A percentile compares a stretch with the other conserved stretches of the same genome.
Conservation (phyloP, 2,329 filamentous ascomycete species). For the Apiospora kogelbergensis region DNA sequence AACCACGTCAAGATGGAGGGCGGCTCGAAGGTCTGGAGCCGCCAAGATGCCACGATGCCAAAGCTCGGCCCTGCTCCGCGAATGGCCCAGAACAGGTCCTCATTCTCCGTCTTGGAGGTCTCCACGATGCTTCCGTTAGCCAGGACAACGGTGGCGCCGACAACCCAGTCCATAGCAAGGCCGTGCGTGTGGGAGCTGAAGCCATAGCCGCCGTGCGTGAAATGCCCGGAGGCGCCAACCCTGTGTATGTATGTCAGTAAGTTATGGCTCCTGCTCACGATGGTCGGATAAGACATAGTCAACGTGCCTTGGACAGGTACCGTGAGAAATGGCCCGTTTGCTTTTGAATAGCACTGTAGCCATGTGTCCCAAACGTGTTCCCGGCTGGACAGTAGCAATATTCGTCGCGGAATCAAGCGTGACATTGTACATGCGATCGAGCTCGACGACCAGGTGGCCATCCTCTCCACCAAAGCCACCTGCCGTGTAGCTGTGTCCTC, state of each 20-base stretch:
- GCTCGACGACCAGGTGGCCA: conserved; percentile 44
- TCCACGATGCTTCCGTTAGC: conserved; percentile 31
- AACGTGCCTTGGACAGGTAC: conserved; percentile 36
- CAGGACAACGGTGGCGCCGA: conserved; percentile 31
- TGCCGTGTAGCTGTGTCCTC: conserved; percentile 49
- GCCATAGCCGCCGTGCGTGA: conserved; percentile 38
- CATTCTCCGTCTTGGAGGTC: conserved; percentile 26
- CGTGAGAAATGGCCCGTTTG: conserved; percentile 34
- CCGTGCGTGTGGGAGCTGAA: conserved; percentile 43
- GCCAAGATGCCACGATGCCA: conserved; percentile 30
- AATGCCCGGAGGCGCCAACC: conserved; percentile 37
- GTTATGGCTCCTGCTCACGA: conserved; percentile 22
- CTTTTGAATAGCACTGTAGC: conserved; percentile 32
- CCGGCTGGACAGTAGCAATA: conserved; percentile 41
- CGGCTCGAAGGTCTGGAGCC: conserved; percentile 31
- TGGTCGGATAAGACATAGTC: conserved; percentile 9
- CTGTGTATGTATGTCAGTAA: conserved; percentile 40
- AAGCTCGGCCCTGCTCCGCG: conserved; percentile 33
- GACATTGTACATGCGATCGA: conserved; percentile 43
- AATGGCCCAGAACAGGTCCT: conserved; percentile 34
- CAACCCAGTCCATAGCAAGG: conserved; percentile 44
- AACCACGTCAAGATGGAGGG: conserved; percentile 31
- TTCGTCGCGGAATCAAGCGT: conserved; percentile 36
- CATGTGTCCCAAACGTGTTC: conserved; percentile 41
- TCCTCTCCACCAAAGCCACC: conserved; percentile 44